Evolutionary conservation across 108 stramenopile genomes (phyloP), one percentile per base, ranked within the genome.

Genomic region (Pseudonitzschia multistriata): DNA sequence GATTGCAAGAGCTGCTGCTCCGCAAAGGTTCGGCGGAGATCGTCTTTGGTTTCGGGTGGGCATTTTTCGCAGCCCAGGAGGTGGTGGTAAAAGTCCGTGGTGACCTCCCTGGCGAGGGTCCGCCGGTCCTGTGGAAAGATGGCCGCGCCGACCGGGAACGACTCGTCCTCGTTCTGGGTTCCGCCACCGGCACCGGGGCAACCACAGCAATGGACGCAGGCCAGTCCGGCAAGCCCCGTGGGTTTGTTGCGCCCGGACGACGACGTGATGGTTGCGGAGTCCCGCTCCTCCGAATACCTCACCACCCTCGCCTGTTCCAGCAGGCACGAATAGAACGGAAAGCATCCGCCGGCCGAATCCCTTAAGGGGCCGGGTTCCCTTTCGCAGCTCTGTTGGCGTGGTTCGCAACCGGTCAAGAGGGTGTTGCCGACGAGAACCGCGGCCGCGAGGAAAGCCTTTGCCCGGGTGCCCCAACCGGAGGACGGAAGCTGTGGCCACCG

Each of bases 221-320:
- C 33, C 31, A 29, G 25, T 29, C 27, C 55, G 25, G 25, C 55
- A 5, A 57, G 28, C 15, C 55, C 55, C 14, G 55, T 29, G 4
- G 55, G 55, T 57, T 57, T 57, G 31, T 57, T 57, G 5, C 31
- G 28, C 8, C 55, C 55, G 14, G 55, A 57, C 13, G 5, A 5
- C 11, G 28, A 57, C 30, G 27, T 3, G 31, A 57, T 57, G 31
- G 14, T 57, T 7, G 28, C 8, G 0, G 28, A 10, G 25, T 57
- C 55, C 15, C 55, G 28, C 8, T 25, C 55, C 30, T 57, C 33
- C 0, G 55, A 29, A 29, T 57, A 57, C 15, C 14, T 5, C 10
- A 57, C 31, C 4, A 57, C 31, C 31, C 25, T 7, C 0, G 30
- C 27, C 31, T 57, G 55, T 2, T 57, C 10, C 15, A 57, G 1